Base-by-base conservation (phyloP, 352 stramenopile species). In the Pythium vanterpoolii region DNA sequence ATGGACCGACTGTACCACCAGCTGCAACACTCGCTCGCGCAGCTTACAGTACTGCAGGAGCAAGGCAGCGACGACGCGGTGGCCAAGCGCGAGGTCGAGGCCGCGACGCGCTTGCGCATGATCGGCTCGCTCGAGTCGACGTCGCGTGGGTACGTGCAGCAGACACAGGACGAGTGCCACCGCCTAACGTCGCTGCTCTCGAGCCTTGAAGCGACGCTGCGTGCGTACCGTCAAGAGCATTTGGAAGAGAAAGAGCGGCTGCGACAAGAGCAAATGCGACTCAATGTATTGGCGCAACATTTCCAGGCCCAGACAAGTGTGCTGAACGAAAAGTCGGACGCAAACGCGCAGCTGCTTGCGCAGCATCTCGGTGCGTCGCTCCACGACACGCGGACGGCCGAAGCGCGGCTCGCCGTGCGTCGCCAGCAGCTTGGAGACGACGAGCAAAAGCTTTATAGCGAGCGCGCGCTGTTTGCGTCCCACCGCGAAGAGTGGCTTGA, bases 161-260 rank as follows among this genome's bases (percentile, higher is more conserved):
- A 79, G 28, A 72, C 73, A 7, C 76, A 91, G 54, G 66, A 89
- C 27, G 84, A 90, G 30, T 88, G 84, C 47, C 46, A 73, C 11
- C 77, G 79, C 1, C 71, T 93, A 5, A 49, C 67, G 24, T 74
- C 71, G 39, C 44, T 93, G 5, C 56, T 91, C 4, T 56, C 59
- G 5, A 73, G 62, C 1, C 62, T 93, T 1, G 84, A 91, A 63
- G 56, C 66, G 14, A 80, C 72, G 6, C 65, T 87, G 30, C 75
- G 82, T 0, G 63, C 74, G 30, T 68, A 62, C 23, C 74, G 79
- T 6, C 78, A 89, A 44, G 79, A 85, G 50, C 69, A 85, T 26
- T 49, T 87, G 11, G 83, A 91, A 23, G 80, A 93, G 45, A 86
- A 88, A 43, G 82, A 93, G 66, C 76, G 84, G 3, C 44, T 93